Evolutionary conservation across 495 filamentous ascomycete species (phyloP), one percentile per base, ranked within the genome.

Genomic region (Aspergillus biplanus): DNA sequence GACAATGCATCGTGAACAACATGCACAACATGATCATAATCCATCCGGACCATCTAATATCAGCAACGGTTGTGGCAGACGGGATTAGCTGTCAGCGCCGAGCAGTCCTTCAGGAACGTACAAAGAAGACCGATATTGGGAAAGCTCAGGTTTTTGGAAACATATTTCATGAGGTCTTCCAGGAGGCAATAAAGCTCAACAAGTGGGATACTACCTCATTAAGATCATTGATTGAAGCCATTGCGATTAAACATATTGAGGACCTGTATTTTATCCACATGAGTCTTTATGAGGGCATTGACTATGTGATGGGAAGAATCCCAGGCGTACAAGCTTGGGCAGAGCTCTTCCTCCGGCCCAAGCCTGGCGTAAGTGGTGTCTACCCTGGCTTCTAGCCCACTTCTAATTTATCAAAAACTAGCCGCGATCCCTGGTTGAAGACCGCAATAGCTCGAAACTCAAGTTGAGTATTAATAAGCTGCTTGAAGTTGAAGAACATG

Each of bases 11-110:
- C 63, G 80, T 97, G 56, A 89, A 93, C 72, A 91, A 97, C 71
- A 74, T 79, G 31, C 79, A 89, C 57, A 91, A 96, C 67, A 90
- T 97, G 79, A 77, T 99, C 42, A 94, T 99, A 66, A 81, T 99
- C 12, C 92, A 99, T 71, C 95, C 95, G 3, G 95, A 99, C 74
- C 93, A 97, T 76, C 85, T 99, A 27, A 89, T 99, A 56, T 97
- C 95, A 11, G 89, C 94, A 3, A 97, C 93, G 7, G 90, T 94
- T 8, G 89, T 99, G 35, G 95, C 90, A 39, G 95, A 99, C 71
- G 96, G 95, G 0, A 93, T 97, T 69, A 87, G 86, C 46, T 99
- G 95, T 70, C 86, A 87, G 64, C 87, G 95, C 12, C 89, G 93
- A 57, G 92, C 95, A 32, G 92, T 97, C 2, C 86, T 99, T 35